phyloP scores from a whole-genome alignment of 1,284 basidiomycete species.

The Blastosporella zonata region DNA sequence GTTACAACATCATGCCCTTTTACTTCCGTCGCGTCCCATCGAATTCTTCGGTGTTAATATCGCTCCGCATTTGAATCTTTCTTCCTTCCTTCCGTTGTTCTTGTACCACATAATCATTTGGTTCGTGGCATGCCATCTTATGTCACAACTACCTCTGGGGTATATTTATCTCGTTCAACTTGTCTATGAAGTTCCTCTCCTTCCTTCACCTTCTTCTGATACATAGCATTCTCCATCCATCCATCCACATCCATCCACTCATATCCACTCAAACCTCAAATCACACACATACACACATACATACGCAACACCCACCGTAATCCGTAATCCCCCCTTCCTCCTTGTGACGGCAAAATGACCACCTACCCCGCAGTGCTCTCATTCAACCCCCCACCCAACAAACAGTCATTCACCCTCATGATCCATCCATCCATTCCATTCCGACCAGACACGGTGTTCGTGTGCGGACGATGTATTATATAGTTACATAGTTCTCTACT shows the following conservation, averaged over 20 bases:
- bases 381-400: neutral
- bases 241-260: neutral
- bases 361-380: neutral
- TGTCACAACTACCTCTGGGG: slow-evolving; percentile 14
- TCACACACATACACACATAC: neutral
- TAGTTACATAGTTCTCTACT: neutral
- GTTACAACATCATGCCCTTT: neutral
- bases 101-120: neutral
- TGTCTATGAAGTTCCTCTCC: neutral
- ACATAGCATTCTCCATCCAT: neutral
- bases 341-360: neutral
- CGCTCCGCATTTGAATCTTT: neutral
- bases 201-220: neutral
- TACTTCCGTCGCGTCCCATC: neutral
- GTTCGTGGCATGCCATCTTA: neutral
- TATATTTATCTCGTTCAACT: slow-evolving; percentile 19
- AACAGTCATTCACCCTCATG: neutral
- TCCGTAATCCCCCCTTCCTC: neutral
- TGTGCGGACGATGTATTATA: slow-evolving; percentile 13
- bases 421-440: neutral
- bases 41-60: neutral
- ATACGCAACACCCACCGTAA: neutral
- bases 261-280: neutral
- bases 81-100: neutral
- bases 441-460: slow-evolving; percentile 5